Evolutionary conservation across 257 asterid genomes (phyloP).

Genomic region (Solanum chilense): DNA sequence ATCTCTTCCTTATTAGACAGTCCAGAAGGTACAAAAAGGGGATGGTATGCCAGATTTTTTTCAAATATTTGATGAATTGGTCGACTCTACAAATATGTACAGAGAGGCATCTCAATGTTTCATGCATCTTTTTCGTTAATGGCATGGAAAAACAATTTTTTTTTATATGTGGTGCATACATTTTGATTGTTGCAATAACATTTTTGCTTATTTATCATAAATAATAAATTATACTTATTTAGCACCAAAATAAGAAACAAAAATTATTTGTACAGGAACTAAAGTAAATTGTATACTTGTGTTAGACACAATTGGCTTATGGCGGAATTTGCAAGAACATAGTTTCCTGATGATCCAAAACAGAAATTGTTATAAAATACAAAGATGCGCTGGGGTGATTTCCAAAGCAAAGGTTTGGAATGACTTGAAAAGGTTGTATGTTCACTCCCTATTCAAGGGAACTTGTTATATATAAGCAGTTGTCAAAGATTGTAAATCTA

Average conservation of each 20-base stretch:
- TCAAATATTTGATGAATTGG: background rate
- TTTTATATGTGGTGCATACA: no score
- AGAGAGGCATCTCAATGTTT: background rate
- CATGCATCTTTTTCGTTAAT: background rate
- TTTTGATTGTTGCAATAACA: background rate
- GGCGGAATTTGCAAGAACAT: background rate
- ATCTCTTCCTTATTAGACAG: no score
- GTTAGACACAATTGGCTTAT: background rate
- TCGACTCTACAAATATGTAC: background rate
- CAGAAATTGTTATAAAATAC: no score
- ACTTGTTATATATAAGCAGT: background rate
- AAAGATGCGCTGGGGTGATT: no score
- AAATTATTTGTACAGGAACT: background rate
- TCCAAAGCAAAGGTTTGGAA: no score
- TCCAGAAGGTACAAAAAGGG: no score
- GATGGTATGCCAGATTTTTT: no score
- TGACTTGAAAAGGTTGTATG: background rate
- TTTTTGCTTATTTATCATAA: background rate
- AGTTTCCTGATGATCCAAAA: no score
- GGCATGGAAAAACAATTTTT: background rate
- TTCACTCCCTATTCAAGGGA: background rate
- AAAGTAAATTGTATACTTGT: background rate
- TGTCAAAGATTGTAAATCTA: background rate
- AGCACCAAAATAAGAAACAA: background rate
- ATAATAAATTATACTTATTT: background rate